Percentiles rank a stretch among this genome's conserved stretches.
Evolutionary conservation across 202 grass and related monocot species (phyloP).

Genomic region (Brachypodium distachyon): DNA sequence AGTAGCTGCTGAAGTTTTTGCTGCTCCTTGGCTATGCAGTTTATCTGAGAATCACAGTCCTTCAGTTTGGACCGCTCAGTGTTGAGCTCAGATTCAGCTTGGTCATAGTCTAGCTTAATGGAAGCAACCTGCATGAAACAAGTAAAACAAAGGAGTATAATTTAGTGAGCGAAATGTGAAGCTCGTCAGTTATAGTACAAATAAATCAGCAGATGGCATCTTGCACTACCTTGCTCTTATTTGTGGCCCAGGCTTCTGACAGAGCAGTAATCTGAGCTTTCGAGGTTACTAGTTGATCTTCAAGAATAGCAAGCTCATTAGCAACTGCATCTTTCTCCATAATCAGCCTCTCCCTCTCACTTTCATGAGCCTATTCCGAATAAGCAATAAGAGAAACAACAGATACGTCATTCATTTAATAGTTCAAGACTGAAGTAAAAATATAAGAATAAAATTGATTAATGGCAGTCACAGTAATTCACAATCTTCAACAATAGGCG

Average conservation of each 20-base stretch:
- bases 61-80: slow-evolving; percentile 67
- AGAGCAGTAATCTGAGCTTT: slow-evolving; percentile 70
- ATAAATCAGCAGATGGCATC: slow-evolving; percentile 12
- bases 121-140: slow-evolving; percentile 36
- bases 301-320: slow-evolving; percentile 69
- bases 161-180: slow-evolving; percentile 9
- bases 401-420: neutral
- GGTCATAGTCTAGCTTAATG: slow-evolving; percentile 72
- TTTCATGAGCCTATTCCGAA: slow-evolving; percentile 62
- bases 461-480: neutral
- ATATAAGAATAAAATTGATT: neutral
- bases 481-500: neutral
- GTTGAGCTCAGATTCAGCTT: slow-evolving; percentile 65
- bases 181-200: neutral
- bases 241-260: slow-evolving; percentile 46
- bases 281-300: slow-evolving; percentile 66
- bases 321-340: slow-evolving; percentile 94
- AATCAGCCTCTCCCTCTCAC: slow-evolving; percentile 71
- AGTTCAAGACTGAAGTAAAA: neutral
- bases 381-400: slow-evolving; percentile 8
- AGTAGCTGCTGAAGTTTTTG: slow-evolving; percentile 71
- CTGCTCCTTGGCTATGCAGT: slow-evolving; percentile 51
- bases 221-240: slow-evolving; percentile 54
- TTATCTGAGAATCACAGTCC: slow-evolving; percentile 88
- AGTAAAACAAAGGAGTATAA: slow-evolving; percentile 1